A percentile compares a stretch with the other conserved stretches of the same genome.
phyloP scores from a whole-genome alignment of 495 filamentous ascomycete species.

The Podospora australis region DNA sequence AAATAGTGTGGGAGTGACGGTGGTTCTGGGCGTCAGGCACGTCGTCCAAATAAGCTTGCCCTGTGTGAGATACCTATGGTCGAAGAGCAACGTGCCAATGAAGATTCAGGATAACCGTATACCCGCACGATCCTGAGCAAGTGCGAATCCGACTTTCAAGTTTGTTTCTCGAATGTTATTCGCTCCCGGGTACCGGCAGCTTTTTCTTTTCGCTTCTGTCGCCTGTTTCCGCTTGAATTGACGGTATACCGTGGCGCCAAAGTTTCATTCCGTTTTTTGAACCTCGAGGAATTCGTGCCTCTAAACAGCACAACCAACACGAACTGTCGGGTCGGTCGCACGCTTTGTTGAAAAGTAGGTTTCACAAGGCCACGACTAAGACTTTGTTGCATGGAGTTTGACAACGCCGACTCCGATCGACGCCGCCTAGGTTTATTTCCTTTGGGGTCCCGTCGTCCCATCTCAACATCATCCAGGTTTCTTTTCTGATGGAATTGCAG shows the following conservation, averaged over 20 bases:
- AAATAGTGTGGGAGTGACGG: neutral
- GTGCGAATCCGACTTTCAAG: constrained; percentile 1
- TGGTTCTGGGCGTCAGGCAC: constrained; percentile 1
- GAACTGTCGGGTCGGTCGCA: constrained; percentile 1
- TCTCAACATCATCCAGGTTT: neutral
- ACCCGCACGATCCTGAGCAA: constrained; percentile 4
- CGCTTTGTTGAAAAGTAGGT: constrained; percentile 4
- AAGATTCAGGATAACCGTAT: constrained; percentile 11
- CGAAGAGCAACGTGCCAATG: constrained; percentile 13
- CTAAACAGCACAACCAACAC: neutral
- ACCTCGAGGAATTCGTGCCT: no score
- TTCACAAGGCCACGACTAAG: constrained; percentile 9
- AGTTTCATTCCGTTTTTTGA: no score
- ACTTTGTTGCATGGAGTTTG: constrained; percentile 11
- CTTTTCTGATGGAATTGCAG: neutral
- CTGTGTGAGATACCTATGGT: neutral
- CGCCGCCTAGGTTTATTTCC: neutral
- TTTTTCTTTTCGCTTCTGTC: neutral
- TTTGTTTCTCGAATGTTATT: constrained; percentile 3
- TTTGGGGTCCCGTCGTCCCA: neutral
- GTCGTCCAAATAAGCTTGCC: constrained; percentile 17
- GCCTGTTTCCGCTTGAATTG: neutral
- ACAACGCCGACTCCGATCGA: neutral
- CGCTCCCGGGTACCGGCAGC: neutral
- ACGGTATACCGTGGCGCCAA: no score